Percentiles rank a stretch among this genome's conserved stretches.
Evolutionary conservation across 345 rosid genomes (phyloP).

Genomic region (Lumnitzera littorea): DNA sequence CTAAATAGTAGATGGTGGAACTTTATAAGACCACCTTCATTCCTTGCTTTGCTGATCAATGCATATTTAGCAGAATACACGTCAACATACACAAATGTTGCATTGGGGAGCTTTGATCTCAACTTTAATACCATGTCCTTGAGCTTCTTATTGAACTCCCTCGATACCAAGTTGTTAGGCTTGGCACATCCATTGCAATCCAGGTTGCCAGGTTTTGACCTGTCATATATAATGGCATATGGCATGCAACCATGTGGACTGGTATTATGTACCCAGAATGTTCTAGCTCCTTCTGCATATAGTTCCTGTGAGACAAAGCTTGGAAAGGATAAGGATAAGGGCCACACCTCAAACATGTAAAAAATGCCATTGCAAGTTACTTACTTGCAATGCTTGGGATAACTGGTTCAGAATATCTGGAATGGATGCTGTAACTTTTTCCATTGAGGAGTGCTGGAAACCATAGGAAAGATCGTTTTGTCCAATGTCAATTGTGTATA

Average conservation of each 20-base stretch:
- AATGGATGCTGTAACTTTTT: slow-evolving; percentile 46
- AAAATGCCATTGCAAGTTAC: not conserved
- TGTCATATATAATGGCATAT: slow-evolving; percentile 21
- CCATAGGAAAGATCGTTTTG: slow-evolving; percentile 64
- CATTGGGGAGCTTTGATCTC: slow-evolving; percentile 31
- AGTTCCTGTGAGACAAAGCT: slow-evolving; percentile 25
- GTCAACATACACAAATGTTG: slow-evolving; percentile 57
- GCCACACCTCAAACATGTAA: too few relatives aligned
- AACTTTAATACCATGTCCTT: slow-evolving; percentile 33
- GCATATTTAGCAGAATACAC: slow-evolving; percentile 56
- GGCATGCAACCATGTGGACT: slow-evolving; percentile 81
- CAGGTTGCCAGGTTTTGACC: slow-evolving; percentile 24
- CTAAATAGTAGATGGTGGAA: not conserved
- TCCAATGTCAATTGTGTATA: slow-evolving; percentile 64
- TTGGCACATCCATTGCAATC: slow-evolving; percentile 54
- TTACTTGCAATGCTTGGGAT: slow-evolving; percentile 42
- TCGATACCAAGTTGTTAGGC: slow-evolving; percentile 50
- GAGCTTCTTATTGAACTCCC: slow-evolving; percentile 60
- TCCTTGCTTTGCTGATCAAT: slow-evolving; percentile 38
- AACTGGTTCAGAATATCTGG: slow-evolving; percentile 40
- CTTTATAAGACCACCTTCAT: slow-evolving; percentile 28
- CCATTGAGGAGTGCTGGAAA: slow-evolving; percentile 28
- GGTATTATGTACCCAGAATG: slow-evolving; percentile 77
- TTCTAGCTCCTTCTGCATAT: slow-evolving; percentile 62
- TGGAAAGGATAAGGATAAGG: too few relatives aligned